Percentiles rank a stretch among this genome's conserved stretches.
phyloP scores from a whole-genome alignment of 768 basidiomycete genomes.

The Mycena leptocephala region DNA sequence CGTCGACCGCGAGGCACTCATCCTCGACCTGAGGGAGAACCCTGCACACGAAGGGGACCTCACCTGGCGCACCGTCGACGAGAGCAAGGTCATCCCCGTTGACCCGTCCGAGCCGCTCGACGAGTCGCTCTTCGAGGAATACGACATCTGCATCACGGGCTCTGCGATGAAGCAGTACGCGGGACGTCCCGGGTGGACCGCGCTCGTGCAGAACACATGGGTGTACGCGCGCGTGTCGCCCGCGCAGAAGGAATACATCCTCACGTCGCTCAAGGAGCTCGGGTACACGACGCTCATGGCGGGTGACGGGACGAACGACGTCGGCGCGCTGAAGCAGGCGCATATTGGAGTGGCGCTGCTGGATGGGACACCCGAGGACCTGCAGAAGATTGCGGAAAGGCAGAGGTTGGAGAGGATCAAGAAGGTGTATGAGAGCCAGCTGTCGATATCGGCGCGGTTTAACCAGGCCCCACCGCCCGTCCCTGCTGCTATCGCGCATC shows the following conservation, averaged over 20 bases:
- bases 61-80: slow-evolving; percentile 95
- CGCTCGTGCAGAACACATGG: slow-evolving; percentile 95
- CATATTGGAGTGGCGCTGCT: slow-evolving; percentile 96
- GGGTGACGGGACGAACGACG: slow-evolving; percentile 99
- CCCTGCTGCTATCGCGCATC: slow-evolving; percentile 88
- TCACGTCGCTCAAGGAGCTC: slow-evolving; percentile 89
- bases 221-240: slow-evolving; percentile 99
- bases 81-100: slow-evolving; percentile 90
- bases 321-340: slow-evolving; percentile 98
- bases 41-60: slow-evolving; percentile 83
- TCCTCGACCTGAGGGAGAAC: slow-evolving; percentile 92
- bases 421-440: slow-evolving; percentile 97
- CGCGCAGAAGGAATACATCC: slow-evolving; percentile 94
- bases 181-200: slow-evolving; percentile 77
- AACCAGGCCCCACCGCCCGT: slow-evolving; percentile 95
- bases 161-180: slow-evolving; percentile 93
- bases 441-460: slow-evolving; percentile 92
- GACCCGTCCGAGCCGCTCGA: slow-evolving; percentile 88
- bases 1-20: slow-evolving; percentile 94
- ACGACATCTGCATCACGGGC: slow-evolving; percentile 98
- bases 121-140: slow-evolving; percentile 81
- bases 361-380: slow-evolving; percentile 92
- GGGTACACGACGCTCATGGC: slow-evolving; percentile 98
- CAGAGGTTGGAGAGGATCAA: slow-evolving; percentile 93
- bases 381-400: slow-evolving; percentile 95